A percentile compares a stretch with the other conserved stretches of the same genome.
phyloP scores from a whole-genome alignment of 192 early-diverging fungal species.

The Coemansia furcata region DNA sequence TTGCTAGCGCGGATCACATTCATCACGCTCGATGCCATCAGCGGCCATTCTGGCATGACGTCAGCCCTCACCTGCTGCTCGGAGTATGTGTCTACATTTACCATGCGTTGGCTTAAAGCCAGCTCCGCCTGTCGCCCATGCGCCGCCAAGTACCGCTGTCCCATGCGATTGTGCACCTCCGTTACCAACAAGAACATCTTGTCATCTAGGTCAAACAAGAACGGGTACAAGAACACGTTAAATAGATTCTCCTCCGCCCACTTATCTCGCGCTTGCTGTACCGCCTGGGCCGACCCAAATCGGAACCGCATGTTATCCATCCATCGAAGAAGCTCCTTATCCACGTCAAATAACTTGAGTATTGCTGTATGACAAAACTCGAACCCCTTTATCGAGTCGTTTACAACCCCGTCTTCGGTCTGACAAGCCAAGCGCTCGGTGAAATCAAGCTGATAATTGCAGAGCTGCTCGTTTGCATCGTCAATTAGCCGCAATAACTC shows the following conservation, averaged over 20 bases:
- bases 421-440: not conserved
- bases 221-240: slow-evolving; percentile 38
- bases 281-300: not conserved
- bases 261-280: not conserved
- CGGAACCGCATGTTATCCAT: slow-evolving; percentile 19
- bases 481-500: slow-evolving; percentile 40
- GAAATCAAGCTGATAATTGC: slow-evolving; percentile 1
- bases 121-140: slow-evolving; percentile 42
- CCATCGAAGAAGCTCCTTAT: slow-evolving; percentile 27
- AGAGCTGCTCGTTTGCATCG: slow-evolving; percentile 19
- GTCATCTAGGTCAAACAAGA: slow-evolving; percentile 19
- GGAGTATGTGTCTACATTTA: slow-evolving; percentile 31
- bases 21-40: slow-evolving; percentile 18
- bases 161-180: slow-evolving; percentile 37
- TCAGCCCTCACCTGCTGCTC: slow-evolving; percentile 27
- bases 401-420: not conserved
- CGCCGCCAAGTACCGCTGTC: slow-evolving; percentile 25
- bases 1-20: slow-evolving; percentile 14
- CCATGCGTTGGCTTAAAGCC: slow-evolving; percentile 34
- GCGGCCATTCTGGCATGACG: slow-evolving; percentile 32
- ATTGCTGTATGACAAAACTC: slow-evolving; percentile 10
- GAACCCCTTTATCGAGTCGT: not conserved
- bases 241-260: slow-evolving; percentile 24
- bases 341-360: slow-evolving; percentile 27
- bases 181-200: slow-evolving; percentile 16